Evolutionary conservation across 2,329 filamentous ascomycete genomes (phyloP).

Genomic region (Chaetomium olivaceum): DNA sequence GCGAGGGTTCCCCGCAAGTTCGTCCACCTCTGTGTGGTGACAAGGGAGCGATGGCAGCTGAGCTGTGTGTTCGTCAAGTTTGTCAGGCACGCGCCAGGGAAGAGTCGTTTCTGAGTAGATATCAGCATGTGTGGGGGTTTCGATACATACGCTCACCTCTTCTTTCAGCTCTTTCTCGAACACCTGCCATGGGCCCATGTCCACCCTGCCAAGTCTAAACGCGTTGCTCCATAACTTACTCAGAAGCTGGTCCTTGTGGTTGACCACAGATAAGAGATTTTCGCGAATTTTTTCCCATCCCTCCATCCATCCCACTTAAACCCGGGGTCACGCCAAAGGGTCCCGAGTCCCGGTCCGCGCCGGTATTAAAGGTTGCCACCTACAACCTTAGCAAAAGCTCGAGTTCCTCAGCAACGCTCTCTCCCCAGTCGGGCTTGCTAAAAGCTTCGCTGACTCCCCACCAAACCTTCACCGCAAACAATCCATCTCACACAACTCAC

Average conservation of each 20-base stretch:
- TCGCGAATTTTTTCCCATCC: constrained; percentile 18
- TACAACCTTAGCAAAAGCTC: background rate
- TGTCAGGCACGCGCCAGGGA: background rate
- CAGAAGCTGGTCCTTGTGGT: constrained; percentile 9
- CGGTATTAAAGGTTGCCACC: constrained; percentile 20
- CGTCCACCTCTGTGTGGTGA: background rate
- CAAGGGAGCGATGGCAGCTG: background rate
- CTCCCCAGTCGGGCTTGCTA: constrained; percentile 10
- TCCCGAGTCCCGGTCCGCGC: background rate
- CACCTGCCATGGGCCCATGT: background rate
- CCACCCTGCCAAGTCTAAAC: constrained; percentile 12
- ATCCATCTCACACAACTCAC: background rate
- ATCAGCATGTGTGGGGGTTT: background rate
- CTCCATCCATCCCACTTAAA: constrained; percentile 14
- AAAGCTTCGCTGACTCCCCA: background rate
- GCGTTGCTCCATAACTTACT: constrained; percentile 9
- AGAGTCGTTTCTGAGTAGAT: background rate
- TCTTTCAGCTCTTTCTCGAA: background rate
- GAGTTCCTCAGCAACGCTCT: constrained; percentile 13
- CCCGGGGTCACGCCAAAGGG: background rate
- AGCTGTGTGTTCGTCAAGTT: background rate
- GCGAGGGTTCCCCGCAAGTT: background rate
- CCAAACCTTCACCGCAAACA: background rate
- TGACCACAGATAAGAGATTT: constrained; percentile 32
- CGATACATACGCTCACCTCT: background rate